Conservation (phyloP, 768 basidiomycete species). For the Panaeolus cyanescens region DNA sequence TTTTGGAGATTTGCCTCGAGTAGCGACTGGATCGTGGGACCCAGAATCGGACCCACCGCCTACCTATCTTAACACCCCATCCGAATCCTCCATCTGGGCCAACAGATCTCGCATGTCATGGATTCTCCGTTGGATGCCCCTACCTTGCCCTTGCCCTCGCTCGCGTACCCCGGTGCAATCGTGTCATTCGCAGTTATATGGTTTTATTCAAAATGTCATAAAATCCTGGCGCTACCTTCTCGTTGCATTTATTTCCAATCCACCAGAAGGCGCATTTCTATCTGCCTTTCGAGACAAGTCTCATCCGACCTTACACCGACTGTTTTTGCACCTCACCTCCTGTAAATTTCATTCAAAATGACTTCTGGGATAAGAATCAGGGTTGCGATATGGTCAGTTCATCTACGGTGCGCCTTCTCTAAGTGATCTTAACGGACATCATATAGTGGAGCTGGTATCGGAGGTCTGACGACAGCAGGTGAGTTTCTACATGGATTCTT, state of each 20-base stretch:
- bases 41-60: slow-evolving; percentile 19
- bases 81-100: slow-evolving; percentile 28
- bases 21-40: slow-evolving; percentile 49
- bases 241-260: slow-evolving; percentile 21
- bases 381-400: slow-evolving; percentile 56
- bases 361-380: slow-evolving; percentile 37
- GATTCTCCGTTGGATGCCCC: slow-evolving; percentile 42
- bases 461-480: slow-evolving; percentile 48
- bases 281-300: not conserved
- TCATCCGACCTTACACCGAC: slow-evolving; percentile 6
- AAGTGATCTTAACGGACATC: slow-evolving; percentile 15
- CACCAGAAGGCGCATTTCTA: slow-evolving; percentile 13
- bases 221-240: not conserved
- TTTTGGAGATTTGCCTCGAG: not conserved
- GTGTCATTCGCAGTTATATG: slow-evolving; percentile 34
- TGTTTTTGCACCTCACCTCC: slow-evolving; percentile 9
- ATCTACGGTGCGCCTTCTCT: slow-evolving; percentile 7
- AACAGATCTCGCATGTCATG: slow-evolving; percentile 38
- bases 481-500: not conserved
- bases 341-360: slow-evolving; percentile 21
- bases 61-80: slow-evolving; percentile 35
- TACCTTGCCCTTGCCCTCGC: slow-evolving; percentile 17
- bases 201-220: slow-evolving; percentile 37
- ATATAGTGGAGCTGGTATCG: slow-evolving; percentile 54
- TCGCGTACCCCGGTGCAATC: slow-evolving; percentile 45